Percentiles rank a stretch among this genome's conserved stretches.
Evolutionary conservation across 1,139 yeast species (phyloP).

Genomic region (Candida albicans): DNA sequence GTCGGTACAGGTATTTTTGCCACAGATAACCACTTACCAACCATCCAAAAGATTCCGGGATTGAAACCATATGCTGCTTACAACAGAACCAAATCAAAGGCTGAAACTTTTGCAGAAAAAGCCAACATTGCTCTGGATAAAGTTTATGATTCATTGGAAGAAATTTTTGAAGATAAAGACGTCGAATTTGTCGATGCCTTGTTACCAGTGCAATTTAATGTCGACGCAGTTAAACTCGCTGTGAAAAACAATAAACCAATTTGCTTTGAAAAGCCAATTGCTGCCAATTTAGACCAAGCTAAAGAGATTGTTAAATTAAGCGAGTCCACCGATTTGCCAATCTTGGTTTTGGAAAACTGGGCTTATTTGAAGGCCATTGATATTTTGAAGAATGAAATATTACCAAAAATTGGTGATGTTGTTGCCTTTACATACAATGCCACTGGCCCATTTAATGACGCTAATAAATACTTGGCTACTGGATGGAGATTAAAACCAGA

Average conservation of each 20-base stretch:
- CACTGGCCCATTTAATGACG: slow-evolving; percentile 73
- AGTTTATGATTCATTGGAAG: slow-evolving; percentile 67
- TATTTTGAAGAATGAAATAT: slow-evolving; percentile 48
- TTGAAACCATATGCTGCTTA: slow-evolving; percentile 55
- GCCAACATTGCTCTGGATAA: slow-evolving; percentile 53
- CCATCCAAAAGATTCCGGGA: slow-evolving; percentile 46
- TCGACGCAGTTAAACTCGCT: slow-evolving; percentile 64
- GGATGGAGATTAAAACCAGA: slow-evolving; percentile 88
- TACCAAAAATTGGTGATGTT: slow-evolving; percentile 73
- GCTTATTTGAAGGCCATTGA: slow-evolving; percentile 60
- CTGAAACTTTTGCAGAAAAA: slow-evolving; percentile 69
- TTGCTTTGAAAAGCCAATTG: slow-evolving; percentile 85
- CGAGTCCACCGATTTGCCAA: slow-evolving; percentile 59
- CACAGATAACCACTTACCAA: slow-evolving; percentile 76
- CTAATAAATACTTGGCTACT: slow-evolving; percentile 66
- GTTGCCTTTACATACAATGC: slow-evolving; percentile 76
- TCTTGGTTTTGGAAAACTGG: slow-evolving; percentile 84
- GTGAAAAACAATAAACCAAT: slow-evolving; percentile 74
- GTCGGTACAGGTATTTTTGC: slow-evolving; percentile 95
- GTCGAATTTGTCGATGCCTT: slow-evolving; percentile 81
- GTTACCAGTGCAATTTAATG: slow-evolving; percentile 80
- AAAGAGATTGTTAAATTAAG: slow-evolving; percentile 70
- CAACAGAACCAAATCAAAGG: slow-evolving; percentile 83
- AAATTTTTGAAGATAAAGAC: slow-evolving; percentile 57
- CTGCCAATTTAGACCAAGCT: slow-evolving; percentile 81